phyloP scores from a whole-genome alignment of 805 yeast species.

The Zygosaccharomyces rouxii region DNA sequence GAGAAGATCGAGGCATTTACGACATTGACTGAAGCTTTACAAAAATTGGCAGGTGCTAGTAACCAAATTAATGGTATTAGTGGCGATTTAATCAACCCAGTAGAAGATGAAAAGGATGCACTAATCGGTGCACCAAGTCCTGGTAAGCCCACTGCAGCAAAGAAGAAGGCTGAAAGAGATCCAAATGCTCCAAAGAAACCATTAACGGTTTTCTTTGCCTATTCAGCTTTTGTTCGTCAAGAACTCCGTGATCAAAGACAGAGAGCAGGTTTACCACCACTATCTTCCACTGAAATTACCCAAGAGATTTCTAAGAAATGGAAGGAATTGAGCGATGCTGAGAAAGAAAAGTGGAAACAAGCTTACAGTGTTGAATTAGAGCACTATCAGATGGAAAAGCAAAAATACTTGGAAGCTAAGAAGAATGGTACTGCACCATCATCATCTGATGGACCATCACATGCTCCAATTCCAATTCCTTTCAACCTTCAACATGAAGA shows the following conservation, averaged over 20 bases:
- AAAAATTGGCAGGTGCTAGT: constrained; percentile 38
- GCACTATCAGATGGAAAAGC: constrained; percentile 44
- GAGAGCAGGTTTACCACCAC: constrained; percentile 52
- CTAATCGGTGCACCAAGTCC: constrained; percentile 15
- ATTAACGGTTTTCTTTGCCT: constrained; percentile 77
- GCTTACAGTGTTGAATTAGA: constrained; percentile 43
- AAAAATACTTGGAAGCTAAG: constrained; percentile 44
- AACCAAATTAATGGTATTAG: constrained; percentile 30
- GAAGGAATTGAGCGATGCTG: constrained; percentile 65
- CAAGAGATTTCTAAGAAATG: constrained; percentile 75
- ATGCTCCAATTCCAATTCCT: constrained; percentile 42
- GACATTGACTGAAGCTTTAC: constrained; percentile 41
- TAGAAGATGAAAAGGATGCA: constrained; percentile 33
- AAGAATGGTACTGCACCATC: constrained; percentile 37
- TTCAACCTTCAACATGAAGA: constrained; percentile 28
- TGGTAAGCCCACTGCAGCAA: constrained; percentile 31
- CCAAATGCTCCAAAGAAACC: constrained; percentile 97
- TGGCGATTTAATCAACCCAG: constrained; percentile 32
- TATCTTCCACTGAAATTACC: constrained; percentile 73
- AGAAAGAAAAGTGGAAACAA: constrained; percentile 68
- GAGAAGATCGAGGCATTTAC: constrained; percentile 44
- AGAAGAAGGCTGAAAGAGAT: constrained; percentile 59
- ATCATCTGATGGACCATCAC: constrained; percentile 29
- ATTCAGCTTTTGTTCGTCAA: constrained; percentile 69
- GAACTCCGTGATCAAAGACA: constrained; percentile 64